Conservation (phyloP, 352 stramenopile species). For the Globisporangium emineosum region DNA sequence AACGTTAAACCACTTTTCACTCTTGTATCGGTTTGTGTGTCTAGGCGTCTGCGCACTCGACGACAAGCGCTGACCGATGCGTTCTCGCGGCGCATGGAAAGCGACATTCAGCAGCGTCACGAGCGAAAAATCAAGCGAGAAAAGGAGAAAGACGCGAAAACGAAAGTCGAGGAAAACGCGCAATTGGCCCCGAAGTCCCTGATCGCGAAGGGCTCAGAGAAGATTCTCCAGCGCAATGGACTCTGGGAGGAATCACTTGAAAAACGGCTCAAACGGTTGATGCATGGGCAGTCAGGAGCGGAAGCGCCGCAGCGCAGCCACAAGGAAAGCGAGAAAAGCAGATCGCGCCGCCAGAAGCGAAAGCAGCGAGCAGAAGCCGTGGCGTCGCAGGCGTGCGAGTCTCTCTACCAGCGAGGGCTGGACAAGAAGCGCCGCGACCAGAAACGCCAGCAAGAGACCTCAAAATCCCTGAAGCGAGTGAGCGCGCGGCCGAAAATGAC, state of each 20-base stretch:
- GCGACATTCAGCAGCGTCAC: slow-evolving; percentile 38
- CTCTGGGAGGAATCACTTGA: slow-evolving; percentile 42
- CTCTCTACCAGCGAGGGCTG: slow-evolving; percentile 44
- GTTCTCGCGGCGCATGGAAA: slow-evolving; percentile 40
- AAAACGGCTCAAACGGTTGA: slow-evolving; percentile 31
- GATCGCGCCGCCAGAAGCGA: slow-evolving; percentile 12
- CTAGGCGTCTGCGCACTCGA: background rate
- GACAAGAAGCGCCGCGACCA: slow-evolving; percentile 35
- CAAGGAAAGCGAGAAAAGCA: slow-evolving; percentile 18
- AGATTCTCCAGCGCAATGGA: slow-evolving; percentile 53
- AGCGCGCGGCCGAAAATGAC: slow-evolving; percentile 34
- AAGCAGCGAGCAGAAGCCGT: slow-evolving; percentile 13
- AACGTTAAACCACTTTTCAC: background rate
- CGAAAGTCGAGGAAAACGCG: slow-evolving; percentile 12
- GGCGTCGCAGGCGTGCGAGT: slow-evolving; percentile 41
- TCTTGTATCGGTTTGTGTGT: background rate
- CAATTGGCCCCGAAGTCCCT: slow-evolving; percentile 18
- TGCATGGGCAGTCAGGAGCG: slow-evolving; percentile 1
- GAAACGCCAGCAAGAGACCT: slow-evolving; percentile 23
- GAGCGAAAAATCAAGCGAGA: slow-evolving; percentile 22
- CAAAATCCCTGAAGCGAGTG: slow-evolving; percentile 15
- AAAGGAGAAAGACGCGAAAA: slow-evolving; percentile 22
- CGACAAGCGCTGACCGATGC: slow-evolving; percentile 9
- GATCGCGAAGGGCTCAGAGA: slow-evolving; percentile 44
- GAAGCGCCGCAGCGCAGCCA: slow-evolving; percentile 2